These are phyloP conservation scores for Epithemia pelagica DNA, from an alignment of 108 stramenopile genomes.

Conservation along the genomic window DNA sequence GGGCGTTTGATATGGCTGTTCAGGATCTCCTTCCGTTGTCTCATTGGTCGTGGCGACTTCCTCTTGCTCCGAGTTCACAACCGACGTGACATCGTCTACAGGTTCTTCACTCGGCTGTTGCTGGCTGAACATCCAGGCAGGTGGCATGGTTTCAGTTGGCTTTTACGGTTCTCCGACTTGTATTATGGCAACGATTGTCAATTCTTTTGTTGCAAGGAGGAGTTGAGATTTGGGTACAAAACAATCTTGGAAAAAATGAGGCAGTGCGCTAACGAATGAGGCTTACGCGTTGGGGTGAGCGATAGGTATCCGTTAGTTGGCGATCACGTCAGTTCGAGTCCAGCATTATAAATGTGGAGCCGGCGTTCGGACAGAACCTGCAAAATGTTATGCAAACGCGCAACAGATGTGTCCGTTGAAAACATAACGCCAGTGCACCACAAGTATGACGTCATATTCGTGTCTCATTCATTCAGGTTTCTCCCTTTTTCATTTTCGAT, in stretches of 20 bases:
- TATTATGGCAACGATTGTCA: neutral
- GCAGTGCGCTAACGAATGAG: neutral
- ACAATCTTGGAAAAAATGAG: neutral
- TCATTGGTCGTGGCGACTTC: neutral
- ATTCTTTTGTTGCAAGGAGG: neutral
- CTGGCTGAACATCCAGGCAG: neutral
- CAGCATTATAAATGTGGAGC: too few relatives aligned
- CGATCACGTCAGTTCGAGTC: neutral
- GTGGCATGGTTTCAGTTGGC: neutral
- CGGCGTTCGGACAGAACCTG: too few relatives aligned
- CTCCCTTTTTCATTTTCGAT: too few relatives aligned
- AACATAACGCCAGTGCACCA: too few relatives aligned
- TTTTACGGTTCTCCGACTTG: neutral
- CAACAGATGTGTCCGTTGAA: too few relatives aligned
- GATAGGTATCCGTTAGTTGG: neutral
- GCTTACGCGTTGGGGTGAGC: neutral
- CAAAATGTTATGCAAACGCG: too few relatives aligned
- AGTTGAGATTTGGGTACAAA: too few relatives aligned
- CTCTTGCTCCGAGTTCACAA: neutral
- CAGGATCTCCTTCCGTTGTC: neutral
- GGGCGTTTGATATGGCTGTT: neutral
- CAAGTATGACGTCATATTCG: too few relatives aligned
- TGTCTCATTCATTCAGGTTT: too few relatives aligned
- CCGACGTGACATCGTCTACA: neutral
- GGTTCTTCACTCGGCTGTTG: neutral